phyloP scores from a whole-genome alignment of 441 rosid species.

The Aleurites moluccanus region DNA sequence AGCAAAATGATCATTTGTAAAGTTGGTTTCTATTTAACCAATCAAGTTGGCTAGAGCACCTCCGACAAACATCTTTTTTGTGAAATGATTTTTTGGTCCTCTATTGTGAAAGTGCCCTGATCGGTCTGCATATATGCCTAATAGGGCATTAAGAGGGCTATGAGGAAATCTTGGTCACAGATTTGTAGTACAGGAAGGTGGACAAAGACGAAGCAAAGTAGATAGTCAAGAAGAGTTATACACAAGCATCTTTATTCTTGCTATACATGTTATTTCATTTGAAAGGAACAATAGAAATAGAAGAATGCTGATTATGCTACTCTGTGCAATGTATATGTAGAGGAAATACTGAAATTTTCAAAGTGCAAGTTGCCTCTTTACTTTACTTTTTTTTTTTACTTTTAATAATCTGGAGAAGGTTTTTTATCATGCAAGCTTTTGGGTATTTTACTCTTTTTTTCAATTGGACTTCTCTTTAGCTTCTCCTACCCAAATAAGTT shows the following conservation, averaged over 20 bases:
- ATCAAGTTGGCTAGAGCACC: neutral
- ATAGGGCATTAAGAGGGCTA: neutral
- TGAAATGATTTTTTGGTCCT: neutral
- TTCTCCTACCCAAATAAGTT: too few relatives aligned
- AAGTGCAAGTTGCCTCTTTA: neutral
- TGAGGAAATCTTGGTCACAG: neutral
- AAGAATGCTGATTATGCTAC: neutral
- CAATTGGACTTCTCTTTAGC: neutral
- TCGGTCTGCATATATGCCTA: neutral
- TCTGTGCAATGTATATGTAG: neutral
- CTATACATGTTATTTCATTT: neutral
- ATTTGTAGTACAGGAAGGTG: neutral
- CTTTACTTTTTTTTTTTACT: neutral
- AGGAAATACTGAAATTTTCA: constrained; percentile 3
- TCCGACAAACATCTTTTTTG: too few relatives aligned
- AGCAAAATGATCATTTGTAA: constrained; percentile 10
- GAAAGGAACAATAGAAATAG: neutral
- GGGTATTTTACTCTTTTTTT: neutral
- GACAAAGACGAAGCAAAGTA: neutral
- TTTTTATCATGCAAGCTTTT: neutral
- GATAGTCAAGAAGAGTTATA: neutral
- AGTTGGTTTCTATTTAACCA: neutral
- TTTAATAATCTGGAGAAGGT: neutral
- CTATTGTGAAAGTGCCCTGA: neutral
- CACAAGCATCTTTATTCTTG: neutral